Evolutionary conservation across 2,329 filamentous ascomycete genomes (phyloP).

Genomic region (Pseudogymnoascus pannorum): DNA sequence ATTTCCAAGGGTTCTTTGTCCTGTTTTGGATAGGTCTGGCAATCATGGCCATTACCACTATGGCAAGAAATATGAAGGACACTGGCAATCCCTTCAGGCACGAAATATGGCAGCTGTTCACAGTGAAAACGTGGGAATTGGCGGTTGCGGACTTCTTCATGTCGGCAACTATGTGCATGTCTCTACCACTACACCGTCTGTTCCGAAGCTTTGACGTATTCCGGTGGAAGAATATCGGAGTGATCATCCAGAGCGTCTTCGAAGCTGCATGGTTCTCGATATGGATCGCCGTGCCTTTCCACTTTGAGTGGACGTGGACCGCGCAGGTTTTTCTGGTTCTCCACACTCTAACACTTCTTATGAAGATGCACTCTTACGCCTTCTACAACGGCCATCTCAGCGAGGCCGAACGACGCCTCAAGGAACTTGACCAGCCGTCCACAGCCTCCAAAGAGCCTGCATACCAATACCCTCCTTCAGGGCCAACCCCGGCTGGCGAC

Average conservation of each 20-base stretch:
- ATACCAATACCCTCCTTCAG: slow-evolving; percentile 61
- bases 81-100: slow-evolving; percentile 81
- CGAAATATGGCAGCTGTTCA: slow-evolving; percentile 82
- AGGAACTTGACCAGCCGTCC: slow-evolving; percentile 70
- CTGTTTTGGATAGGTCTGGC: slow-evolving; percentile 96
- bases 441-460: slow-evolving; percentile 61
- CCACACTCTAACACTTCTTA: slow-evolving; percentile 83
- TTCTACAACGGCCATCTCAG: slow-evolving; percentile 97
- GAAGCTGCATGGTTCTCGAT: slow-evolving; percentile 71
- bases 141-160: slow-evolving; percentile 78
- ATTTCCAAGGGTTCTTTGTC: slow-evolving; percentile 96
- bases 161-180: slow-evolving; percentile 67
- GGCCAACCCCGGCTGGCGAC: slow-evolving; percentile 20
- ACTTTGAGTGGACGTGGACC: slow-evolving; percentile 90
- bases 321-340: slow-evolving; percentile 91
- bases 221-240: slow-evolving; percentile 71
- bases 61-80: slow-evolving; percentile 87
- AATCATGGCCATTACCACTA: slow-evolving; percentile 95
- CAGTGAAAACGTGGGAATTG: slow-evolving; percentile 81
- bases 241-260: slow-evolving; percentile 74
- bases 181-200: slow-evolving; percentile 64
- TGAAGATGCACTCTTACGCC: slow-evolving; percentile 99
- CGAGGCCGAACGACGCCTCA: slow-evolving; percentile 75
- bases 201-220: slow-evolving; percentile 51
- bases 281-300: slow-evolving; percentile 81